Evolutionary conservation across 2,329 filamentous ascomycete genomes (phyloP), one percentile per base, ranked within the genome.

Genomic region (Arthroderma uncinatum): DNA sequence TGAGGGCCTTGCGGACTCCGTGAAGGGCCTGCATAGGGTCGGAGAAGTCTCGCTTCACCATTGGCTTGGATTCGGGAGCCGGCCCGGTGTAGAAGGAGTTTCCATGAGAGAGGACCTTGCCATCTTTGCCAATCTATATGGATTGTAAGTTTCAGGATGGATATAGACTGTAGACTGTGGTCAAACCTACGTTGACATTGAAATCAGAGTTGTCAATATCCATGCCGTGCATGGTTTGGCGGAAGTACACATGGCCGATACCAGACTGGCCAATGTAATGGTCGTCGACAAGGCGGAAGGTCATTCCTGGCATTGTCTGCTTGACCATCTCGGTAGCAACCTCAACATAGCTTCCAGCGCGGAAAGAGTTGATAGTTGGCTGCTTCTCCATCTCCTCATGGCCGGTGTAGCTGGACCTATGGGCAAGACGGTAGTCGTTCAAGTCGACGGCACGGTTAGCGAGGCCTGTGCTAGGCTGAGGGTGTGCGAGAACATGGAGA

Each of bases 141-240:
- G 21, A 55, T 23, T 10, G 19, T 47, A 47, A 47, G 40, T 3
- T 25, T 47, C 19, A 5, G 40, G 6, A 1, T 21, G n/a, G 21
- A 25, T 4, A 21, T 2, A 47, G 16, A 25, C 23, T 23, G 30
- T 23, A 39, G 19, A 25, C 9, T 19, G 14, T 37, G 36, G 14
- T 28, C 33, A 28, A 23, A 37, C 59, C 57, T 57, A 60, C 59
- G 50, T 60, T 60, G 16, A 60, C 56, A 54, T 60, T 60, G 54
- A 60, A 58, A 39, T 60, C 59, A 14, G 56, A 54, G 47, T 60
- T 60, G 40, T 60, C 59, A 33, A 60, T 39, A 53, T 60, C 59
- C 16, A 60, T 39, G 2, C 59, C 59, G 30, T 60, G 53, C 39
- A 58, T 28, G 23, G 59, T 60, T 34, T 60, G 59, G 33, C 56